Percentiles rank a stretch among this genome's conserved stretches.
Evolutionary conservation across 2,329 filamentous ascomycete genomes (phyloP).

Genomic region (Coniochaeta sp.): DNA sequence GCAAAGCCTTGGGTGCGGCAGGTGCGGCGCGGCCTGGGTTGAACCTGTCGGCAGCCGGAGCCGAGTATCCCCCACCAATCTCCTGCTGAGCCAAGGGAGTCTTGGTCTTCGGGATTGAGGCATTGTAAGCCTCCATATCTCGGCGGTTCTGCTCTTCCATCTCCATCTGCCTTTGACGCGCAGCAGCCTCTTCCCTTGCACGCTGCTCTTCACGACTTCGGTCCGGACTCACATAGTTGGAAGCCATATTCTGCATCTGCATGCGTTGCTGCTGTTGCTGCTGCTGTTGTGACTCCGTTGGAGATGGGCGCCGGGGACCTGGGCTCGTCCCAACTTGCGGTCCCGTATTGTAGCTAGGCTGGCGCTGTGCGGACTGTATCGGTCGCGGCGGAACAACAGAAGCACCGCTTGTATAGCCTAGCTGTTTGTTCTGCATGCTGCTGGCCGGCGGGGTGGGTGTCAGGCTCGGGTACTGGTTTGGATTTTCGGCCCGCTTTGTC

Average conservation of each 20-base stretch:
- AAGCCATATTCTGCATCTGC: conserved; percentile 50
- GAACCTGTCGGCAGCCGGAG: conserved; percentile 55
- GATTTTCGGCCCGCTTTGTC: conserved; percentile 67
- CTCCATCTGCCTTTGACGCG: conserved; percentile 47
- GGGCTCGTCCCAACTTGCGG: conserved; percentile 16
- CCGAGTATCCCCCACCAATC: conserved; percentile 40
- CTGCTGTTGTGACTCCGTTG: conserved; percentile 38
- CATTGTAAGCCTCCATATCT: conserved; percentile 84
- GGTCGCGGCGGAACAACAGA: conserved; percentile 65
- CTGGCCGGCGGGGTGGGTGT: conserved; percentile 58
- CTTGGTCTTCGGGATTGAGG: conserved; percentile 76
- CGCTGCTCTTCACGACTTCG: conserved; percentile 48
- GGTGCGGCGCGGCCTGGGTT: conserved; percentile 82
- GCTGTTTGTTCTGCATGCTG: conserved; percentile 53
- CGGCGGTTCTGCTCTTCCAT: conserved; percentile 61
- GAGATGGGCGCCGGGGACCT: conserved; percentile 35
- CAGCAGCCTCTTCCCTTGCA: conserved; percentile 56
- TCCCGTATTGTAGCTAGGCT: conserved; percentile 30
- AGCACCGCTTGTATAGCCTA: conserved; percentile 48
- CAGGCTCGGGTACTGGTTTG: conserved; percentile 58
- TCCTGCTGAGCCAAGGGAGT: conserved; percentile 83
- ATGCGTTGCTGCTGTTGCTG: conserved; percentile 39
- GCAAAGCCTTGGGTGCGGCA: conserved; percentile 60
- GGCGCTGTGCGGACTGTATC: conserved; percentile 46
- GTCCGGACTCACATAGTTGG: conserved; percentile 46